phyloP scores from a whole-genome alignment of 768 basidiomycete species.

The Lactifluus piperatus region DNA sequence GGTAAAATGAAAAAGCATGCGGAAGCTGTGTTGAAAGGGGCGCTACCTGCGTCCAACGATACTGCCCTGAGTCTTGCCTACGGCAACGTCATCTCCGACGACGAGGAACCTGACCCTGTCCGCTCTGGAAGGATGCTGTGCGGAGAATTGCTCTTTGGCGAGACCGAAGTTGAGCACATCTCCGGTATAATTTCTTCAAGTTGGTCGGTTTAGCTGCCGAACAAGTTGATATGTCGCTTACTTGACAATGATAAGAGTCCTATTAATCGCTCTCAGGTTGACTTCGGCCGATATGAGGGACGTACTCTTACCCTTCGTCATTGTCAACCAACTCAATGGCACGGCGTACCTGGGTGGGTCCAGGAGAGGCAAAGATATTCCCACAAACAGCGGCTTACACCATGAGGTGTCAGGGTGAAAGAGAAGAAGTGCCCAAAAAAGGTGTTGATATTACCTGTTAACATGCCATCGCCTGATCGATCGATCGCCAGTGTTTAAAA shows the following conservation, averaged over 20 bases:
- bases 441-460: constrained; percentile 43
- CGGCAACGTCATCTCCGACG: constrained; percentile 87
- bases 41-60: constrained; percentile 74
- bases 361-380: constrained; percentile 86
- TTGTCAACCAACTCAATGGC: constrained; percentile 72
- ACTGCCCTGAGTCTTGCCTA: constrained; percentile 69
- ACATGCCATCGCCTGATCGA: constrained; percentile 57
- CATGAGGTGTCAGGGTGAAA: background rate
- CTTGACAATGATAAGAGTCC: constrained; percentile 82
- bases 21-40: background rate
- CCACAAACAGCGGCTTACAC: constrained; percentile 70
- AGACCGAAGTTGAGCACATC: constrained; percentile 89
- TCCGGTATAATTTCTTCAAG: constrained; percentile 78
- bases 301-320: constrained; percentile 49
- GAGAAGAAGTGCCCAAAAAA: background rate
- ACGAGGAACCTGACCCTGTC: constrained; percentile 66
- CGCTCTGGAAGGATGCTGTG: constrained; percentile 56
- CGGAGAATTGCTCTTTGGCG: constrained; percentile 76
- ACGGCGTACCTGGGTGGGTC: constrained; percentile 71
- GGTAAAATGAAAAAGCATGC: background rate
- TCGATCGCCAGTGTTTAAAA: background rate
- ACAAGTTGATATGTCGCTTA: constrained; percentile 24
- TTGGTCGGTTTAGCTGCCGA: background rate
- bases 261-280: constrained; percentile 23
- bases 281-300: background rate